Percentiles rank a stretch among this genome's conserved stretches.
Conservation (phyloP, 306 rosid species). For the Vigna unguiculata region DNA sequence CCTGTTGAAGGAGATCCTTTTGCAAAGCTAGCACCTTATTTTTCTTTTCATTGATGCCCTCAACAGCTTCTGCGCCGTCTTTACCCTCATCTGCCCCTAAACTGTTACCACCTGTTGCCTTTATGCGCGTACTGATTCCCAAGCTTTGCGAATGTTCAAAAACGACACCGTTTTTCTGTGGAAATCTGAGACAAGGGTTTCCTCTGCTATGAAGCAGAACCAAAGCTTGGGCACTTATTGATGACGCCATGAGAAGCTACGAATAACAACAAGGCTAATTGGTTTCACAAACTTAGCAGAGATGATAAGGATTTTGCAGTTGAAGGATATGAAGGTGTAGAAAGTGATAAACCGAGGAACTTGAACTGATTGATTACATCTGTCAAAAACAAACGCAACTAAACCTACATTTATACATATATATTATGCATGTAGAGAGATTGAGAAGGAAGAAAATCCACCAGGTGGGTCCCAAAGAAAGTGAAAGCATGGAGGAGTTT, state of each 20-base stretch:
- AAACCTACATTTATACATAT: background rate
- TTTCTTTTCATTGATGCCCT: slow-evolving; percentile 69
- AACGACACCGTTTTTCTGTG: background rate
- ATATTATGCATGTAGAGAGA: background rate
- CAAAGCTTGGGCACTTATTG: slow-evolving; percentile 49
- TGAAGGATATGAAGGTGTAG: background rate
- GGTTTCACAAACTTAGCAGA: background rate
- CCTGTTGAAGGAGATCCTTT: slow-evolving; percentile 74
- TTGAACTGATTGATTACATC: background rate
- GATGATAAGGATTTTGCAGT: background rate
- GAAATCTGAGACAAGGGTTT: slow-evolving; percentile 33
- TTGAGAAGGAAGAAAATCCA: background rate
- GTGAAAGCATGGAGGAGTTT: background rate
- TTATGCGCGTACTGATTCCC: slow-evolving; percentile 36
- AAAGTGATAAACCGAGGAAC: background rate
- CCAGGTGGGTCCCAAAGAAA: background rate
- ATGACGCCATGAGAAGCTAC: slow-evolving; percentile 57
- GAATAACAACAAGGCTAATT: slow-evolving; percentile 1
- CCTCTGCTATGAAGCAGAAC: slow-evolving; percentile 41
- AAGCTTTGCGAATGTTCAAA: slow-evolving; percentile 13
- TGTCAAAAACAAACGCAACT: no score
- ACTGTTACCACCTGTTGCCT: slow-evolving; percentile 43
- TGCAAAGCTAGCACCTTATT: slow-evolving; percentile 75
- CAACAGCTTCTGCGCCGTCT: slow-evolving; percentile 54
- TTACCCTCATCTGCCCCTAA: slow-evolving; percentile 41